Evolutionary conservation across 2,329 filamentous ascomycete genomes (phyloP).

Genomic region (Fusarium verrucosum): DNA sequence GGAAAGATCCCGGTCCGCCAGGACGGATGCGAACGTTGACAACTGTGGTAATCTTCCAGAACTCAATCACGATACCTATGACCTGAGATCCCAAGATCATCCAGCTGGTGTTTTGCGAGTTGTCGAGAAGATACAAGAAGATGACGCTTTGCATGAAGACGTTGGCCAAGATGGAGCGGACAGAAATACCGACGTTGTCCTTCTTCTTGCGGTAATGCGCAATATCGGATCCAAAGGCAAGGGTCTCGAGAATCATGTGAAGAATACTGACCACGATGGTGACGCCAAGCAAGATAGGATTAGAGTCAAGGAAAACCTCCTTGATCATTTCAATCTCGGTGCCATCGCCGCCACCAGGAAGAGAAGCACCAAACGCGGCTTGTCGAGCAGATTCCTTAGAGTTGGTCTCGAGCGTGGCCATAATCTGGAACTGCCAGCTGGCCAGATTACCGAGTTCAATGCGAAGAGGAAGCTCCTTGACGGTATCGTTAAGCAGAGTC

Average conservation of each 20-base stretch:
- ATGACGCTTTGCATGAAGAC: slow-evolving; percentile 98
- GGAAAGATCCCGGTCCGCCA: slow-evolving; percentile 70
- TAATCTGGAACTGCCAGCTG: slow-evolving; percentile 89
- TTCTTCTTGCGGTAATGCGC: slow-evolving; percentile 99
- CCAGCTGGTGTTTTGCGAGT: slow-evolving; percentile 97
- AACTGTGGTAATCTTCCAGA: slow-evolving; percentile 96
- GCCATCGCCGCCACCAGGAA: slow-evolving; percentile 84
- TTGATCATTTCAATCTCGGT: slow-evolving; percentile 98
- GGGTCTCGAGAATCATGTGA: slow-evolving; percentile 93
- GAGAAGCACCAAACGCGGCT: slow-evolving; percentile 75
- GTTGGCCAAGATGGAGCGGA: slow-evolving; percentile 94
- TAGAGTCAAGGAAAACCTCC: slow-evolving; percentile 92
- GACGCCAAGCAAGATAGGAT: slow-evolving; percentile 86
- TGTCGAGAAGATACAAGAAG: slow-evolving; percentile 96
- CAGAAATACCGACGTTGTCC: slow-evolving; percentile 95
- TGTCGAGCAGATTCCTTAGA: slow-evolving; percentile 84
- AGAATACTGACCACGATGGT: slow-evolving; percentile 86
- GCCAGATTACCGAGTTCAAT: slow-evolving; percentile 84
- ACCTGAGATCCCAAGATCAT: slow-evolving; percentile 97
- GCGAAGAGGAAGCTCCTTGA: slow-evolving; percentile 81
- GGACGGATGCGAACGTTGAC: slow-evolving; percentile 86
- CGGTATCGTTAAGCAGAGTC: slow-evolving; percentile 89
- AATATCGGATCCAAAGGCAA: slow-evolving; percentile 98
- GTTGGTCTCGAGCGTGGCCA: slow-evolving; percentile 86
- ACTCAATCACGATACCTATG: slow-evolving; percentile 74